Evolutionary conservation across 495 filamentous ascomycete genomes (phyloP).

Genomic region (Collariella sp.): DNA sequence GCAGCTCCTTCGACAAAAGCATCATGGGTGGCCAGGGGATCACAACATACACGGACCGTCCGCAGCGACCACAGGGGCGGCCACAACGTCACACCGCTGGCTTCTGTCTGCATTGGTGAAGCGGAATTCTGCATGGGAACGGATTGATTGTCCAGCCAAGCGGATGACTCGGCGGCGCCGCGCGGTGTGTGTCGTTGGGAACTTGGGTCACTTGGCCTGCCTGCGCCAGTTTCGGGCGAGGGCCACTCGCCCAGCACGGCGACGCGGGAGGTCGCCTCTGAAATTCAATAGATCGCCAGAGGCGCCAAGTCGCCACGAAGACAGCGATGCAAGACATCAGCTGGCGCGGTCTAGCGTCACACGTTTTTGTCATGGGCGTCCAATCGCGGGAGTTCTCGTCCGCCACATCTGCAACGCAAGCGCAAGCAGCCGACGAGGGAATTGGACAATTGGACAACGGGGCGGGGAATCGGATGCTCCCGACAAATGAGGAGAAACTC

Average conservation of each 20-base stretch:
- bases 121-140: background rate
- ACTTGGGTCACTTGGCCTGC: no score
- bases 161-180: background rate
- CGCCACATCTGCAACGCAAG: background rate
- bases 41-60: constrained; percentile 2
- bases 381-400: constrained; percentile 1
- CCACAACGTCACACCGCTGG: background rate
- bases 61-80: background rate
- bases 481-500: no score
- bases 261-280: background rate
- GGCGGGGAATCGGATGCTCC: background rate
- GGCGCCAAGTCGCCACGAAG: background rate
- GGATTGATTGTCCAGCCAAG: background rate
- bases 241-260: no score
- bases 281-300: background rate
- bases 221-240: background rate
- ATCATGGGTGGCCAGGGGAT: background rate
- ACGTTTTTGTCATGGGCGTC: background rate
- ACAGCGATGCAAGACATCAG: background rate
- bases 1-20: background rate
- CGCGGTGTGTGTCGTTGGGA: background rate
- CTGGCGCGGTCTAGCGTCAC: background rate
- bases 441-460: no score
- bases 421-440: constrained; percentile 4
- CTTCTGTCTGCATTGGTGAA: background rate